Base-by-base conservation (phyloP, 2,329 filamentous ascomycete species). In the Juglanconis sp. region DNA sequence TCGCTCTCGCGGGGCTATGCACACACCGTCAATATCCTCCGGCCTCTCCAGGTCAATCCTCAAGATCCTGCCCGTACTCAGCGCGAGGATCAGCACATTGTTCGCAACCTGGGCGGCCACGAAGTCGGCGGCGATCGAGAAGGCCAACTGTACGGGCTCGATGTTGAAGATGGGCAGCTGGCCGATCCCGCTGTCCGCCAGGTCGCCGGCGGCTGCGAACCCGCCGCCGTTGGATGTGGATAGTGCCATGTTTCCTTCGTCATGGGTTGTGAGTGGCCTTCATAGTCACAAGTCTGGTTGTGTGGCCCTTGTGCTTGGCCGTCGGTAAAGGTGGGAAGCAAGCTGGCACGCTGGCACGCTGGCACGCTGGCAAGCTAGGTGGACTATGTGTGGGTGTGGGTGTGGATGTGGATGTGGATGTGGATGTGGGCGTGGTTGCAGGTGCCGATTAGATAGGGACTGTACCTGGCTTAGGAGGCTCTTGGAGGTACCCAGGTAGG, bases 61-160 rank as follows among this genome's bases (percentile, higher is more conserved):
- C 62, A 99, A 79, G 65, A 99, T 95, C 68, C 94, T 89, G 54
- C 92, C 92, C 61, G 94, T 97, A 5, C 92, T 94, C 42, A 99
- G 83, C 46, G 95, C 95, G 55, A 99, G 81, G 30, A 98, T 87
- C 60, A 99, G 84, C 63, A 98, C 93, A 79, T 99, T 97, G 76
- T 99, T 98, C 65, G 94, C 93, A 59, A 98, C 94, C 75, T 97
- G 93, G 46, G 93, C 93, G 17, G 95, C 93, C 52, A 96, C 95
- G 72, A 99, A 98, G 75, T 97, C 91, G 66, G 94, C 92, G 2
- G 94, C 91, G 69, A 98, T 89, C 62, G 91, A 89, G 81, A 99
- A 99, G 73, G 95, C 91, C 64, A 98, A 87, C 79, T 96, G 89
- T 44, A 98, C 95, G 64, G 86, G 87, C 77, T 96, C 91, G 71